Evolutionary conservation across 75 land plant species (phyloP).

Genomic region (Cryptomeria japonica): DNA sequence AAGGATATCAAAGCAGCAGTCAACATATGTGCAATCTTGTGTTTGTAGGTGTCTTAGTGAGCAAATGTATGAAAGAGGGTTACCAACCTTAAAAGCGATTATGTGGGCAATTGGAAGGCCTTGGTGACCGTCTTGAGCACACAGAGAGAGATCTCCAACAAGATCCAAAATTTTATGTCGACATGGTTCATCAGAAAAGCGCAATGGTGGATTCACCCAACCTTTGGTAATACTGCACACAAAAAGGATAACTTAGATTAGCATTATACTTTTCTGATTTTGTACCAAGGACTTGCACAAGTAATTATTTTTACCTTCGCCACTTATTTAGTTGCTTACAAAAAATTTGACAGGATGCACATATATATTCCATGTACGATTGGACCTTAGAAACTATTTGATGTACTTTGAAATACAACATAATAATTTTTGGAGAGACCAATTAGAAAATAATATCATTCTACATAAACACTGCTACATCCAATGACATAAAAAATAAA

Average conservation of each 20-base stretch:
- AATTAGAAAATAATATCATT: neutral
- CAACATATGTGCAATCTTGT: neutral
- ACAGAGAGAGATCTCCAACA: constrained; percentile 90
- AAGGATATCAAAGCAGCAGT: neutral
- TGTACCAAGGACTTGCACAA: neutral
- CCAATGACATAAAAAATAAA: neutral
- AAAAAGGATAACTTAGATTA: constrained; percentile 4
- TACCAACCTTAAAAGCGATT: constrained; percentile 69
- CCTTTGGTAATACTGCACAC: constrained; percentile 60
- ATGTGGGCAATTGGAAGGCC: constrained; percentile 89
- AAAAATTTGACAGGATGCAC: neutral
- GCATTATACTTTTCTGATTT: neutral
- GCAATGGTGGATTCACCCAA: constrained; percentile 96
- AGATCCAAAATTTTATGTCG: constrained; percentile 94
- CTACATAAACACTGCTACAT: neutral
- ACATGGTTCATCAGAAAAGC: constrained; percentile 91
- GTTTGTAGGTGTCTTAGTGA: neutral
- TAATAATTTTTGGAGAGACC: neutral
- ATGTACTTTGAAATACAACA: neutral
- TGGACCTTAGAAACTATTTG: neutral
- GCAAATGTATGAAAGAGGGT: neutral
- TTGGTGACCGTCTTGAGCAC: constrained; percentile 67
- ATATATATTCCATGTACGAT: neutral
- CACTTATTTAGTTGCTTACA: neutral
- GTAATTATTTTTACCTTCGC: neutral